Conservation (phyloP, 768 basidiomycete species). For the Leccinum truebloodii region DNA sequence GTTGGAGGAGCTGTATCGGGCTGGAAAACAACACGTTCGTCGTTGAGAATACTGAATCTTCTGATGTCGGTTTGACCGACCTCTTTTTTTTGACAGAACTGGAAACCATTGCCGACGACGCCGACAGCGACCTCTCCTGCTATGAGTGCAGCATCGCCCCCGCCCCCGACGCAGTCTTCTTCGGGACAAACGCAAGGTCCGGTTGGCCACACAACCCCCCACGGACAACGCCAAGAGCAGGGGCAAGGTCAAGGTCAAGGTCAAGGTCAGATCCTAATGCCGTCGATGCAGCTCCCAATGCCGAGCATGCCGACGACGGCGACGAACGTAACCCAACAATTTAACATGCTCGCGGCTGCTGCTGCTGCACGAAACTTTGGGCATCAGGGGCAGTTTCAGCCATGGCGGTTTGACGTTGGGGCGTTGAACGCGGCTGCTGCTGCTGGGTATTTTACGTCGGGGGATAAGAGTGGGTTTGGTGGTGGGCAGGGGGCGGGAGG, state of each 20-base stretch:
- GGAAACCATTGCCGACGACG: constrained; percentile 49
- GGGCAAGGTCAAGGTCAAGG: not conserved
- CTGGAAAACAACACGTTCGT: constrained; percentile 73
- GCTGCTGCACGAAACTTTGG: constrained; percentile 27
- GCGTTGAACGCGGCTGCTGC: constrained; percentile 17
- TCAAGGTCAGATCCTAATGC: not conserved
- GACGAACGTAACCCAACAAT: constrained; percentile 21
- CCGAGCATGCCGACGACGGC: constrained; percentile 2
- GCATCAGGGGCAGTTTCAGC: constrained; percentile 26
- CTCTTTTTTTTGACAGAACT: constrained; percentile 40
- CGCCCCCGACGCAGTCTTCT: constrained; percentile 7
- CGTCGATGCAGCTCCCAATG: not conserved
- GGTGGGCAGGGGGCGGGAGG: constrained; percentile 3
- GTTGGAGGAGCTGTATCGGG: constrained; percentile 80
- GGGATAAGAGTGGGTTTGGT: constrained; percentile 20
- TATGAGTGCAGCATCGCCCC: not conserved
- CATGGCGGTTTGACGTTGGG: constrained; percentile 18
- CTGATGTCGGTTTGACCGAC: not conserved
- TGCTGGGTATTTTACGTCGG: constrained; percentile 20
- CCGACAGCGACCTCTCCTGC: constrained; percentile 6
- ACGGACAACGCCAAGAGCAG: not conserved
- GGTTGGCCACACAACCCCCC: not conserved
- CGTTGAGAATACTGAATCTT: not conserved
- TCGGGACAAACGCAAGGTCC: not conserved
- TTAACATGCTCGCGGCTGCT: constrained; percentile 28